Conservation (phyloP, 495 filamentous ascomycete genomes). For the Cryomyces antarcticus region DNA sequence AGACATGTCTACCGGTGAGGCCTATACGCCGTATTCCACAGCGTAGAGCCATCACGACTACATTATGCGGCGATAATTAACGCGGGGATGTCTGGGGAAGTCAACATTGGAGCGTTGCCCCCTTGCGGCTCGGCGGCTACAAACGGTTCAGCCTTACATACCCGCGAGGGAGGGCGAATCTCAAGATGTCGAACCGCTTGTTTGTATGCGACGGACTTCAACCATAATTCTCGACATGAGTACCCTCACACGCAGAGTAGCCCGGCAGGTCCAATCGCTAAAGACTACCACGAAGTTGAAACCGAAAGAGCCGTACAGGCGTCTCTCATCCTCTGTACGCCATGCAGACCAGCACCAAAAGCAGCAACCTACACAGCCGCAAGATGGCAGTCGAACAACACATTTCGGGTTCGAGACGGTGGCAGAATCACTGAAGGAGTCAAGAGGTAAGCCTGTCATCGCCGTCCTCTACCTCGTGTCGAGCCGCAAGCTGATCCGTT, state of each 20-base stretch:
- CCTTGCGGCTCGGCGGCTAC: no score
- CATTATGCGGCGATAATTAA: no score
- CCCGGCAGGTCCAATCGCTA: no score
- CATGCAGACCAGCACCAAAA: constrained; percentile 23
- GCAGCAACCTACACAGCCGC: neutral
- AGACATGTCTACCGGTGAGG: neutral
- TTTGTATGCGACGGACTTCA: no score
- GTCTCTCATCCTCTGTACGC: constrained; percentile 32
- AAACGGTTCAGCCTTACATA: no score
- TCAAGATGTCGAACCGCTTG: no score
- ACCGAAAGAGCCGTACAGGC: constrained; percentile 22
- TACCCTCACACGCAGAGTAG: no score
- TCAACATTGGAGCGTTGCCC: no score
- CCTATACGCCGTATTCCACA: neutral
- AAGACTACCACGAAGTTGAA: no score
- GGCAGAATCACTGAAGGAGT: constrained; percentile 62
- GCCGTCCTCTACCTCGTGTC: neutral
- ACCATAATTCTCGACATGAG: no score
- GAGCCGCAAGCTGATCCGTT: constrained; percentile 7
- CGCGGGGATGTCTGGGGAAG: no score
- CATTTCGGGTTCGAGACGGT: constrained; percentile 91
- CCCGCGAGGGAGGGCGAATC: no score
- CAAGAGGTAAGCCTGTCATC: constrained; percentile 30
- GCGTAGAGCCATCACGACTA: neutral
- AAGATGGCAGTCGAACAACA: constrained; percentile 42